Evolutionary conservation across 805 yeast species (phyloP).

Genomic region (Clavispora vitiphila): DNA sequence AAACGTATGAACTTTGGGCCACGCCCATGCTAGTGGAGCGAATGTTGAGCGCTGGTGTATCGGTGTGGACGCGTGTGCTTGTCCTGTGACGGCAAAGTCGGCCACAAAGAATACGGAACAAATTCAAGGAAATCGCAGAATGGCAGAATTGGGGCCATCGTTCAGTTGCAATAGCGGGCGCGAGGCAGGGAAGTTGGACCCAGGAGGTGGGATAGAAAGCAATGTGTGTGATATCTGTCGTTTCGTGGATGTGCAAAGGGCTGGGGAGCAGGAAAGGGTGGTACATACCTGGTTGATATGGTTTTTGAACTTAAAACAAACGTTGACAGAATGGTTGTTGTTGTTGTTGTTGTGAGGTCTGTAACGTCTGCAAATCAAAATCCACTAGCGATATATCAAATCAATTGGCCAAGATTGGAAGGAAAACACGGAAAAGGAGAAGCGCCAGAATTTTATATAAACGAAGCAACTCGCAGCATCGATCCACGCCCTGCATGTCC

Average conservation of each 20-base stretch:
- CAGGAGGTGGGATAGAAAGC: too few relatives aligned
- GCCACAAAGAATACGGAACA: too few relatives aligned
- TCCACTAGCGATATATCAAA: neutral
- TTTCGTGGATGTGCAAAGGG: neutral
- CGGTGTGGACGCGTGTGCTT: too few relatives aligned
- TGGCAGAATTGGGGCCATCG: too few relatives aligned
- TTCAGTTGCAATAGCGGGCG: too few relatives aligned
- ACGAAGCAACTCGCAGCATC: slow-evolving; percentile 1
- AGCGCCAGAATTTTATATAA: neutral
- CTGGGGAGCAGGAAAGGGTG: neutral
- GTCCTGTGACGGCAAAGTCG: too few relatives aligned
- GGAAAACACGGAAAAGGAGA: neutral
- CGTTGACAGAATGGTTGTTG: neutral
- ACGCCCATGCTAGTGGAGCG: too few relatives aligned
- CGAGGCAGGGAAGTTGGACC: too few relatives aligned
- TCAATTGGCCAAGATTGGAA: neutral
- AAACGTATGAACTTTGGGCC: too few relatives aligned
- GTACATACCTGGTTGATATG: slow-evolving; percentile 2
- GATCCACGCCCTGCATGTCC: neutral
- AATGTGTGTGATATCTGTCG: too few relatives aligned
- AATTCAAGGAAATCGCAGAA: too few relatives aligned
- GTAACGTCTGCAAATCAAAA: neutral
- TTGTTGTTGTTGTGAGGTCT: neutral
- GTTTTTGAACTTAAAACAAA: neutral
- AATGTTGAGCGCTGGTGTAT: too few relatives aligned